These are phyloP conservation scores for Acanthamoeba triangularis DNA, from an alignment of 208 protist species.

Conservation along the genomic window DNA sequence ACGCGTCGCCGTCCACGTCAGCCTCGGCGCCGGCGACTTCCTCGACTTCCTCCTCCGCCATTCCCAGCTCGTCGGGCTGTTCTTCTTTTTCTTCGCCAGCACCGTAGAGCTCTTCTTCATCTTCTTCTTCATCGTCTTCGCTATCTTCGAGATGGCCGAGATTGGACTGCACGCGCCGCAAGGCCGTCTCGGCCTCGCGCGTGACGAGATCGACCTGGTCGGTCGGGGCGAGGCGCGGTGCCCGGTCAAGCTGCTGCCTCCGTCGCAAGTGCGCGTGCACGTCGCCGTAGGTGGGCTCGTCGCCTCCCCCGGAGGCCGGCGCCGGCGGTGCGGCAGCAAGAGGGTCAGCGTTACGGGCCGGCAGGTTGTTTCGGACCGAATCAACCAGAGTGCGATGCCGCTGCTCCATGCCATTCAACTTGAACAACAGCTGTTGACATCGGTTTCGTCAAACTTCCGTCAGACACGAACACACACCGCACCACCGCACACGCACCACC, in stretches of 20 bases:
- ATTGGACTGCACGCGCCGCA: neutral
- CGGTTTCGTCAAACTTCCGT: neutral
- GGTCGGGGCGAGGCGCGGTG: too few species aligned
- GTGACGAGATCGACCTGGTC: neutral
- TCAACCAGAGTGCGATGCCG: neutral
- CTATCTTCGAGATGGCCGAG: neutral
- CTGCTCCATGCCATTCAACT: neutral
- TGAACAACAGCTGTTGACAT: neutral
- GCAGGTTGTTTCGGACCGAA: neutral
- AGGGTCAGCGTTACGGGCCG: too few species aligned
- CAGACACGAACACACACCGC: too few species aligned
- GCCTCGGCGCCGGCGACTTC: neutral
- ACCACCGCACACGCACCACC: too few species aligned
- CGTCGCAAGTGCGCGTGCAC: too few species aligned
- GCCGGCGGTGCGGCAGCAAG: too few species aligned
- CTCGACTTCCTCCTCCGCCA: neutral
- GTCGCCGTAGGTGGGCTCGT: too few species aligned
- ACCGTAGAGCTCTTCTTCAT: neutral
- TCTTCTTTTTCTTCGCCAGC: too few species aligned
- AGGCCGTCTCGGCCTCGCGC: neutral
- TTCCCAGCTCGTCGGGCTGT: neutral
- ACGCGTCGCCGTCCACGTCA: neutral
- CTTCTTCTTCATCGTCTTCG: too few species aligned
- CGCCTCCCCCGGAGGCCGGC: too few species aligned
- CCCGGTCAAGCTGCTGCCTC: too few species aligned